Conservation (phyloP, 2,329 filamentous ascomycete species). For the Calycina herbarum region DNA sequence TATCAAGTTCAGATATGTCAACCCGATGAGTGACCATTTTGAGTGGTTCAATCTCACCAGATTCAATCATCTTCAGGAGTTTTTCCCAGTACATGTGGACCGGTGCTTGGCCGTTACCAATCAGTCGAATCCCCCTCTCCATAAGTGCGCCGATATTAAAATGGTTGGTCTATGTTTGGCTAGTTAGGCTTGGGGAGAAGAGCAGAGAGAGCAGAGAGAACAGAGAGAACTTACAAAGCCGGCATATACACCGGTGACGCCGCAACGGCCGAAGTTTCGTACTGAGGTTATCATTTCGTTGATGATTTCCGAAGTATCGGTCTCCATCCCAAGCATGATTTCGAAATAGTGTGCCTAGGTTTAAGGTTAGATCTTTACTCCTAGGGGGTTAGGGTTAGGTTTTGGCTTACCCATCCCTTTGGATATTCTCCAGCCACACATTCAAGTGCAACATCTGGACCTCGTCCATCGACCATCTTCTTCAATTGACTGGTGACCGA, state of each 20-base stretch:
- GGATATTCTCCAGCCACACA: slow-evolving; percentile 61
- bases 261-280: slow-evolving; percentile 69
- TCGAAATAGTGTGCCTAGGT: slow-evolving; percentile 54
- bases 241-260: slow-evolving; percentile 71
- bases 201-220: background rate
- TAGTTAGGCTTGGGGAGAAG: slow-evolving; percentile 4
- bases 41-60: slow-evolving; percentile 68
- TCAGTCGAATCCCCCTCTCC: slow-evolving; percentile 82
- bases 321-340: slow-evolving; percentile 67
- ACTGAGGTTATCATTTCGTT: slow-evolving; percentile 81
- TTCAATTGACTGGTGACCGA: slow-evolving; percentile 73
- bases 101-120: slow-evolving; percentile 65
- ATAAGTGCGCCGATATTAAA: slow-evolving; percentile 62
- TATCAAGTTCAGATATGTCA: slow-evolving; percentile 69
- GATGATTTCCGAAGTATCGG: slow-evolving; percentile 77
- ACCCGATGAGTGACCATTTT: slow-evolving; percentile 83
- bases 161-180: slow-evolving; percentile 27
- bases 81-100: slow-evolving; percentile 84
- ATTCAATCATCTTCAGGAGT: slow-evolving; percentile 66
- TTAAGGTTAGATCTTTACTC: no score
- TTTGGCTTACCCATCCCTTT: slow-evolving; percentile 48
- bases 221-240: slow-evolving; percentile 51
- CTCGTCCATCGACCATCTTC: slow-evolving; percentile 69
- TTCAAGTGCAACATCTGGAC: slow-evolving; percentile 75
- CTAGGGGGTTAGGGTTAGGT: no score